phyloP scores from a whole-genome alignment of 495 filamentous ascomycete genomes.

The Podospora pseudocomata region DNA sequence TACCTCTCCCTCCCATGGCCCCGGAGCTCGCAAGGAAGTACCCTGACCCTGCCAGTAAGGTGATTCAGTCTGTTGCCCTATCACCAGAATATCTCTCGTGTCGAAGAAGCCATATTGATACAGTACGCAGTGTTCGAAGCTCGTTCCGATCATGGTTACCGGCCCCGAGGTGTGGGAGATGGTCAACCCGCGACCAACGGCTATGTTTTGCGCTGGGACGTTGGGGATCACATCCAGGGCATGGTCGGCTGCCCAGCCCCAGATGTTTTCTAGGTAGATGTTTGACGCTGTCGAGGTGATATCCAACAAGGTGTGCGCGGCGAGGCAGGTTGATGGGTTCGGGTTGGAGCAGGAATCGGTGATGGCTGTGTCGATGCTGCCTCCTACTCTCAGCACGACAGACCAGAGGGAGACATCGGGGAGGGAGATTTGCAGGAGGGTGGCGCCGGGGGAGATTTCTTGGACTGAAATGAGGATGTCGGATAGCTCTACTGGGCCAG shows the following conservation, averaged over 20 bases:
- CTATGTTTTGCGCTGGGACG: slow-evolving; percentile 39
- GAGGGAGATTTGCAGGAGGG: slow-evolving; percentile 48
- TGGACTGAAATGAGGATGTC: slow-evolving; percentile 54
- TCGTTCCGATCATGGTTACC: slow-evolving; percentile 60
- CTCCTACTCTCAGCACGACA: slow-evolving; percentile 55
- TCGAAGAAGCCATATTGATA: slow-evolving; percentile 69
- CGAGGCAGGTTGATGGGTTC: slow-evolving; percentile 42
- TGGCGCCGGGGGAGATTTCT: slow-evolving; percentile 50
- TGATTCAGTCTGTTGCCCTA: slow-evolving; percentile 66
- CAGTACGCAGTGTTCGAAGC: slow-evolving; percentile 66
- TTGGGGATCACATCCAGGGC: slow-evolving; percentile 38
- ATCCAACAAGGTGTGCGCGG: slow-evolving; percentile 51
- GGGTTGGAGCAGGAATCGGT: slow-evolving; percentile 37
- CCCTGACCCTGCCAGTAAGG: slow-evolving; percentile 63
- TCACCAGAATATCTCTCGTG: slow-evolving; percentile 62
- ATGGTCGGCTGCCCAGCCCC: slow-evolving; percentile 55
- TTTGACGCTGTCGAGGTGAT: slow-evolving; percentile 37
- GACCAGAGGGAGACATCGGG: slow-evolving; percentile 55
- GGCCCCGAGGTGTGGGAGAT: slow-evolving; percentile 46
- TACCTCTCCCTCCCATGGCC: slow-evolving; percentile 18
- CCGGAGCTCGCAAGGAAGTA: slow-evolving; percentile 51
- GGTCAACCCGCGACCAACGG: slow-evolving; percentile 46
- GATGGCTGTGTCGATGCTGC: slow-evolving; percentile 45
- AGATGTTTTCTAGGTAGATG: slow-evolving; percentile 55
- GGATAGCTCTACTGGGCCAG: slow-evolving; percentile 53